Conservation (phyloP, 306 rosid genomes). For the Prunus mume region DNA sequence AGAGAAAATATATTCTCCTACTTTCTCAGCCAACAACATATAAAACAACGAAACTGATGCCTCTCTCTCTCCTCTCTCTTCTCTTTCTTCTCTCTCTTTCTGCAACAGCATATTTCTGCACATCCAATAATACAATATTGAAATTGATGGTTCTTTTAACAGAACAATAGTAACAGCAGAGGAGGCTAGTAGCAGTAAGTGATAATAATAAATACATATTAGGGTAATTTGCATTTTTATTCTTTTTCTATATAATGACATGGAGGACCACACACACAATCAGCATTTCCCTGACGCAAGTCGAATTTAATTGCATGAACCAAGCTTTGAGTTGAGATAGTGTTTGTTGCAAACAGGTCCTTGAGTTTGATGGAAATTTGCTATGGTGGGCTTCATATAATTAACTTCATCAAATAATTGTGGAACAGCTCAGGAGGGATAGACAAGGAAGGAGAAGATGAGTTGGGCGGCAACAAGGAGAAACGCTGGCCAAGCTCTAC, state of each 20-base stretch:
- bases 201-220: no score
- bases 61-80: background rate
- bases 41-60: constrained; percentile 62
- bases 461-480: constrained; percentile 48
- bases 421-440: constrained; percentile 98
- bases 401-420: background rate
- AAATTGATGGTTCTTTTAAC: constrained; percentile 38
- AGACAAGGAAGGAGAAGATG: constrained; percentile 93
- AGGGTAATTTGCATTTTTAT: no score
- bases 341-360: background rate
- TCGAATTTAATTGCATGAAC: background rate
- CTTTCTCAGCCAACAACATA: constrained; percentile 74
- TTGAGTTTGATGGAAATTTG: background rate
- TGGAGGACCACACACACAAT: constrained; percentile 25
- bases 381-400: background rate
- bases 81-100: background rate
- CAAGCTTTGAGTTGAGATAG: background rate
- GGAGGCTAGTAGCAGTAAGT: background rate
- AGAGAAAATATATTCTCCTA: constrained; percentile 48
- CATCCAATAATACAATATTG: constrained; percentile 48
- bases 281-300: background rate
- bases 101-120: constrained; percentile 59
- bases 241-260: no score
- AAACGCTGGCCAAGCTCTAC: constrained; percentile 25
- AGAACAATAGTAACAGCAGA: constrained; percentile 23